A percentile compares a stretch with the other conserved stretches of the same genome.
phyloP scores from a whole-genome alignment of 2,329 filamentous ascomycete genomes.

The Ophidiomyces ophidiicola region DNA sequence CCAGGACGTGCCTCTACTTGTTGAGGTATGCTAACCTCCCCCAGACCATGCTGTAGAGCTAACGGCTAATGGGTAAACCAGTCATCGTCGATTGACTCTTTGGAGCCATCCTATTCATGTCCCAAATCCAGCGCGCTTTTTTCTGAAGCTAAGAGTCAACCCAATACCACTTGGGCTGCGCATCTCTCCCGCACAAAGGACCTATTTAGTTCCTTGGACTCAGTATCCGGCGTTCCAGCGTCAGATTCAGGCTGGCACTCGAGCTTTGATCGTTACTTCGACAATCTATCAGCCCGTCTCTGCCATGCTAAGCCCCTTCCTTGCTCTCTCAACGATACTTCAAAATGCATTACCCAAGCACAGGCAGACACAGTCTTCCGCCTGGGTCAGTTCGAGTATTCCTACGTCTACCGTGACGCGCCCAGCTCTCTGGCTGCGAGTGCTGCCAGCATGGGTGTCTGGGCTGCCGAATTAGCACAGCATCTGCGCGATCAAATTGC shows the following conservation, averaged over 20 bases:
- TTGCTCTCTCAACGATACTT: slow-evolving; percentile 43
- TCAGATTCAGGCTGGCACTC: slow-evolving; percentile 52
- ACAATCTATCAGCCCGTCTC: slow-evolving; percentile 67
- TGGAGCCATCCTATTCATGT: slow-evolving; percentile 64
- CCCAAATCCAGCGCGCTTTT: slow-evolving; percentile 37
- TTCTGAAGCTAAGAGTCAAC: slow-evolving; percentile 36
- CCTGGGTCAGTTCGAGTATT: slow-evolving; percentile 70
- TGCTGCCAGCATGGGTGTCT: slow-evolving; percentile 55
- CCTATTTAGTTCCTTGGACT: slow-evolving; percentile 52
- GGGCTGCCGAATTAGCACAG: slow-evolving; percentile 56
- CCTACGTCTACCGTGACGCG: slow-evolving; percentile 60
- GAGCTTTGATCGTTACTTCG: slow-evolving; percentile 67
- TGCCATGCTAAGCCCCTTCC: slow-evolving; percentile 64
- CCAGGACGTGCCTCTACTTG: slow-evolving; percentile 35
- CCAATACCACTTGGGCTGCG: slow-evolving; percentile 45
- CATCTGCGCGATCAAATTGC: slow-evolving; percentile 47
- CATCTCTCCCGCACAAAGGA: slow-evolving; percentile 48
- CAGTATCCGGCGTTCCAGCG: slow-evolving; percentile 52
- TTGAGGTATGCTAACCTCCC: slow-evolving; percentile 31
- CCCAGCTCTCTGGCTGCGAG: slow-evolving; percentile 50
- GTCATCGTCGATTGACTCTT: slow-evolving; percentile 41
- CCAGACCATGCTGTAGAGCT: not conserved
- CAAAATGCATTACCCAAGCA: slow-evolving; percentile 49
- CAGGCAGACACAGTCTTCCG: slow-evolving; percentile 60
- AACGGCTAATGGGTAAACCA: not conserved